Conservation (phyloP, 257 asterid species). For the Marsdenia floribunda region DNA sequence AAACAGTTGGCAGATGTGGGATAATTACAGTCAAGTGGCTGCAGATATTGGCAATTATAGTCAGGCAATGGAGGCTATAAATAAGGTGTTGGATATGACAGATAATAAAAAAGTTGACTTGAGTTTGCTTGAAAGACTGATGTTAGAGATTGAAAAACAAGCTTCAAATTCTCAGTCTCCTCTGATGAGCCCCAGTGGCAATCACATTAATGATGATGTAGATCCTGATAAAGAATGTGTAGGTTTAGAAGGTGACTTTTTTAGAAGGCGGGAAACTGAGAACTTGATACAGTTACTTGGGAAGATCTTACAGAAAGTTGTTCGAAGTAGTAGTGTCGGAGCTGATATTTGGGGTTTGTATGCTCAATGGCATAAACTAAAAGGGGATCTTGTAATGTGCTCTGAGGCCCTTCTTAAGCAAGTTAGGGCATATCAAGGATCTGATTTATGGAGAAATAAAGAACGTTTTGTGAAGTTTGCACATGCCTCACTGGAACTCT, state of each 20-base stretch:
- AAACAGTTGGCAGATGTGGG: constrained; percentile 99
- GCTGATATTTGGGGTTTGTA: constrained; percentile 76
- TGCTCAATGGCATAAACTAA: constrained; percentile 85
- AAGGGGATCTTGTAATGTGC: constrained; percentile 83
- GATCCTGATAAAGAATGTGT: constrained; percentile 23
- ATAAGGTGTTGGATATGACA: constrained; percentile 58
- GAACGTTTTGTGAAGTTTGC: constrained; percentile 76
- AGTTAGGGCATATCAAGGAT: constrained; percentile 83
- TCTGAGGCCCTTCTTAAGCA: constrained; percentile 92
- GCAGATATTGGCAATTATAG: constrained; percentile 67
- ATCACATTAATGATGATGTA: constrained; percentile 9
- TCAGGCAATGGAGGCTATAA: constrained; percentile 79
- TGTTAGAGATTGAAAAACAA: constrained; percentile 54
- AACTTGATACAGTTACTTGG: constrained; percentile 59
- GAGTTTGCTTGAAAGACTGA: constrained; percentile 54
- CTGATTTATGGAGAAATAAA: constrained; percentile 72
- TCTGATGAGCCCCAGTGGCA: constrained; percentile 11
- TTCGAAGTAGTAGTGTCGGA: constrained; percentile 58
- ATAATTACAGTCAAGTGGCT: constrained; percentile 82
- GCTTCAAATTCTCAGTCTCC: constrained; percentile 22
- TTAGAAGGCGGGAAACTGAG: constrained; percentile 48
- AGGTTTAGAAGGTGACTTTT: constrained; percentile 26
- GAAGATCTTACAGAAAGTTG: constrained; percentile 47
- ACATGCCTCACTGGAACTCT: constrained; percentile 73
- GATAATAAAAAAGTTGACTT: constrained; percentile 53